Evolutionary conservation across 2,329 filamentous ascomycete genomes (phyloP), one percentile per base, ranked within the genome.

Genomic region (Fusarium torreyae): DNA sequence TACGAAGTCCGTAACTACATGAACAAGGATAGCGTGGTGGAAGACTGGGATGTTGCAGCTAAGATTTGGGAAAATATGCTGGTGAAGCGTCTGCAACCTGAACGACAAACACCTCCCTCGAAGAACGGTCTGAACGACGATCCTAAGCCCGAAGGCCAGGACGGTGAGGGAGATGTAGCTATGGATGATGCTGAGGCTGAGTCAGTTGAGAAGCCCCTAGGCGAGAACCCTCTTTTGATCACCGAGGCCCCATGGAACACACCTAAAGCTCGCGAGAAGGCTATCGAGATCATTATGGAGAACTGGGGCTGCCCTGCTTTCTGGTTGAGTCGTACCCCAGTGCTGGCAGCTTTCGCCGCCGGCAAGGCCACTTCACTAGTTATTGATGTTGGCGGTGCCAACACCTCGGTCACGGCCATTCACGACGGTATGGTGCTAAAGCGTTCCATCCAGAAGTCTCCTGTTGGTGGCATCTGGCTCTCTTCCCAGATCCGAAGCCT

Each of bases 231-330:
- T 9, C 83, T 99, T 64, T 85, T 99, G 62, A 91, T 99, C 88
- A 97, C 94, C 1, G 96, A 99, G 81, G 92, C 94, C 15, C 92
- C 93, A 13, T 98, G 95, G 94, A 98, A 97, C 81, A 87, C 90
- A 26, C 81, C 88, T 43, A 98, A 98, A 83, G 89, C 92, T 63
- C 88, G 97, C 63, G 96, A 99, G 83, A 97, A 96, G 87, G 91
- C 92, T 40, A 95, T 98, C 75, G 96, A 99, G 83, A 90, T 98
- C 68, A 94, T 94, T 63, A 98, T 99, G 91, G 96, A 99, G 85
- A 93, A 90, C 77, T 99, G 96, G 94, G 94, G 94, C 28, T 92
- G 92, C 57, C 96, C 96, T 18, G 96, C 96, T 7, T 98, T 98
- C 81, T 99, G 95, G 87, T 85, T 98, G 65, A 93, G 93, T 68